phyloP scores from a whole-genome alignment of 2,329 filamentous ascomycete species.

The Talaromyces verruculosus region DNA sequence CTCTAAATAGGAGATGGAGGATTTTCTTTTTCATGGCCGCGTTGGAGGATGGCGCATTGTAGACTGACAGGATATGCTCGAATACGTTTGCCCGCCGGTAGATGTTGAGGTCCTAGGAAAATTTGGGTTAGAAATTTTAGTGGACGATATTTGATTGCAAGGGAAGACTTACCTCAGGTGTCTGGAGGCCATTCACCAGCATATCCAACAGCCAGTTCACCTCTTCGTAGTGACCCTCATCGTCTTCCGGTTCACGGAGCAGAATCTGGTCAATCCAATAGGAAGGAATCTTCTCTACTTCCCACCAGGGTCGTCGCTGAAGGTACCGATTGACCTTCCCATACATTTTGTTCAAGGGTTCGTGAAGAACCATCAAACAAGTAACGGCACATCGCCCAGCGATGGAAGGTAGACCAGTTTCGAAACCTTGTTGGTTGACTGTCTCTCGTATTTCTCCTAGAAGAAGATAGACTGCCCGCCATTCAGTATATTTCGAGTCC shows the following conservation, averaged over 20 bases:
- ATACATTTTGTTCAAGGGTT: constrained; percentile 80
- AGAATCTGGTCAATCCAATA: constrained; percentile 70
- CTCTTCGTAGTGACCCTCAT: constrained; percentile 71
- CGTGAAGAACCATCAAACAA: constrained; percentile 67
- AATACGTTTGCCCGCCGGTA: constrained; percentile 64
- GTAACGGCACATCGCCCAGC: constrained; percentile 73
- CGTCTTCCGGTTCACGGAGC: constrained; percentile 69
- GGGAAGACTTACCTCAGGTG: constrained; percentile 51
- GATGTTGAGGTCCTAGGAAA: constrained; percentile 46
- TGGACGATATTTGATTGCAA: background rate
- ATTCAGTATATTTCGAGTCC: constrained; percentile 71
- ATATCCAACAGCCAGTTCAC: constrained; percentile 72
- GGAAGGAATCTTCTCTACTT: constrained; percentile 54
- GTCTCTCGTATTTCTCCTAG: constrained; percentile 80
- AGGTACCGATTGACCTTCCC: constrained; percentile 83
- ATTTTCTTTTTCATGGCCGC: constrained; percentile 63
- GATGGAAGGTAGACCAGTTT: constrained; percentile 66
- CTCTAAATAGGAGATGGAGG: constrained; percentile 61
- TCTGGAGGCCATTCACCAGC: constrained; percentile 62
- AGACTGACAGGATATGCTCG: constrained; percentile 71
- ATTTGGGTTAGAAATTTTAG: background rate
- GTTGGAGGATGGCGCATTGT: constrained; percentile 64
- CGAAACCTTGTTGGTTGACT: constrained; percentile 55
- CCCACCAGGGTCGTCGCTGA: constrained; percentile 74
- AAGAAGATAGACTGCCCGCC: constrained; percentile 74